Evolutionary conservation across 2,329 filamentous ascomycete genomes (phyloP).

Genomic region (Epichloe festucae): DNA sequence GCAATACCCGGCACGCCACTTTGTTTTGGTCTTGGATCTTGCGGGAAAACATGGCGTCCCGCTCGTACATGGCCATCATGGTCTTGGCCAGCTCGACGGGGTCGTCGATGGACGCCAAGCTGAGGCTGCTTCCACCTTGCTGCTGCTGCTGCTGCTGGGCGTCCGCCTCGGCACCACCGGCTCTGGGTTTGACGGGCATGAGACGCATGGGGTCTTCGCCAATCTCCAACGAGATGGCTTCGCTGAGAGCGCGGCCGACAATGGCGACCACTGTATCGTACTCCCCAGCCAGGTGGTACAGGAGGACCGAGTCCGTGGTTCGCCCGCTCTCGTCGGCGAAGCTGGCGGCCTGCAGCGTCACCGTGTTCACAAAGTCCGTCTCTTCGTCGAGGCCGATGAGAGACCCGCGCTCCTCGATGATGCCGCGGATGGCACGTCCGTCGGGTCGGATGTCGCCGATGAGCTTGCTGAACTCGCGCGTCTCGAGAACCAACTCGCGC

Average conservation of each 20-base stretch:
- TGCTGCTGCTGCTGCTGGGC: conserved; percentile 25
- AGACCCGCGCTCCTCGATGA: conserved; percentile 72
- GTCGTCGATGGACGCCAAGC: conserved; percentile 46
- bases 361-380: conserved; percentile 77
- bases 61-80: conserved; percentile 51
- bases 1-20: conserved; percentile 40
- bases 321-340: conserved; percentile 91
- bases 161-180: conserved; percentile 5
- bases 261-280: conserved; percentile 90
- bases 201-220: conserved; percentile 69
- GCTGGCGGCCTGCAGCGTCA: conserved; percentile 82
- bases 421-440: conserved; percentile 70
- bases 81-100: conserved; percentile 45
- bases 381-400: conserved; percentile 72
- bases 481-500: conserved; percentile 90
- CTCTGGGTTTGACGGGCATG: conserved; percentile 65
- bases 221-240: conserved; percentile 76
- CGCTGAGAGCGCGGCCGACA: conserved; percentile 78
- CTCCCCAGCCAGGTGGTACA: conserved; percentile 90
- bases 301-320: conserved; percentile 81
- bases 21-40: conserved; percentile 44
- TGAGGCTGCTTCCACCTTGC: conserved; percentile 39
- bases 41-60: conserved; percentile 46
- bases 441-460: conserved; percentile 84
- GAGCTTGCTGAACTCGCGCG: conserved; percentile 84